Conservation (phyloP, 306 rosid species). For the Crotalaria pallida region DNA sequence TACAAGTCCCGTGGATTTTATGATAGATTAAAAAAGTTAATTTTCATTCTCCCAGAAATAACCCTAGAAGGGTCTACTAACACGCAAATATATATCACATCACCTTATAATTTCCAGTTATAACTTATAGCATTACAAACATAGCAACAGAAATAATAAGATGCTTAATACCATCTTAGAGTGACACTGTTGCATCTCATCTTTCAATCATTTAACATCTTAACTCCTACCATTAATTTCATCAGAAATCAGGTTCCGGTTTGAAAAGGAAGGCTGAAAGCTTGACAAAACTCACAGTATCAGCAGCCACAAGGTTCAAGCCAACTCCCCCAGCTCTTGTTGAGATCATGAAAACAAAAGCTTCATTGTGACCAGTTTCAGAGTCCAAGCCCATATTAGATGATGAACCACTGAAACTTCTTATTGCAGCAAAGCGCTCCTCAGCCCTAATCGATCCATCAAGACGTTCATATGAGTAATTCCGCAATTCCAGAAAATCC, state of each 20-base stretch:
- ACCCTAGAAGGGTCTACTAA: background rate
- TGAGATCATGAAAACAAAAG: conserved; percentile 90
- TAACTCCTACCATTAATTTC: background rate
- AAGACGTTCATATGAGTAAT: conserved; percentile 89
- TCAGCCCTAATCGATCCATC: conserved; percentile 98
- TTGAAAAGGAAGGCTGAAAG: conserved; percentile 6
- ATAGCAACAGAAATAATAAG: background rate
- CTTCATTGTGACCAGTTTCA: conserved; percentile 45
- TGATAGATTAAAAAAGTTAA: background rate
- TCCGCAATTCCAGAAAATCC: conserved; percentile 81
- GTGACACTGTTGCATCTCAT: background rate
- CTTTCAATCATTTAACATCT: no score
- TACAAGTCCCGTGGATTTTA: background rate
- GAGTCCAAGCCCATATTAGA: conserved; percentile 41
- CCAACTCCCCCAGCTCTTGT: conserved; percentile 99
- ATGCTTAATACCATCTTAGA: background rate
- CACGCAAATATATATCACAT: background rate
- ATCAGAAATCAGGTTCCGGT: background rate
- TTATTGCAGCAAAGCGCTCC: conserved; percentile 97
- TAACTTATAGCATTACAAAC: no score
- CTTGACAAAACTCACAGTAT: conserved; percentile 61
- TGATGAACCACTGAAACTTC: conserved; percentile 73
- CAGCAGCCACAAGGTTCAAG: conserved; percentile 92
- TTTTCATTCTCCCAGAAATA: background rate
- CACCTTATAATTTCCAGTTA: background rate